Evolutionary conservation across 495 filamentous ascomycete genomes (phyloP).

Genomic region (Astrocystis sublimbata): DNA sequence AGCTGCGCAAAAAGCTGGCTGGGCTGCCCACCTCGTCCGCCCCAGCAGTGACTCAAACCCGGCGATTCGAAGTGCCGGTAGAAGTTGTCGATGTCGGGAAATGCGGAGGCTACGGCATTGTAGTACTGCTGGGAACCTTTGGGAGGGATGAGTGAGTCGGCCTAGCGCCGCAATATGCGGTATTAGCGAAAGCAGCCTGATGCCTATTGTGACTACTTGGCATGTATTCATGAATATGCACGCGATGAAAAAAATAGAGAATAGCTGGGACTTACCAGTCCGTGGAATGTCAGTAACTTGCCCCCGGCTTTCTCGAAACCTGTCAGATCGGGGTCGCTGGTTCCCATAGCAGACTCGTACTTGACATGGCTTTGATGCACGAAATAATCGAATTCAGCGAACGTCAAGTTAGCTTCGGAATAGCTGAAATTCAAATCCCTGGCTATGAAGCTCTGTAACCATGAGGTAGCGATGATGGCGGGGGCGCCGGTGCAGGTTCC

Average conservation of each 20-base stretch:
- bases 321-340: slow-evolving; percentile 45
- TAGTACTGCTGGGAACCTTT: slow-evolving; percentile 32
- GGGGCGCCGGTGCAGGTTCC: too few relatives aligned
- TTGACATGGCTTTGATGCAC: slow-evolving; percentile 25
- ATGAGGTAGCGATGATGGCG: too few relatives aligned
- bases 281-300: slow-evolving; percentile 51
- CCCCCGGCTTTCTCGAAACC: slow-evolving; percentile 39
- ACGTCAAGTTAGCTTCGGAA: too few relatives aligned
- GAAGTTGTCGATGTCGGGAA: slow-evolving; percentile 27
- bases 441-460: too few relatives aligned
- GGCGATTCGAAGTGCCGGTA: slow-evolving; percentile 37
- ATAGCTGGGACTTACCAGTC: slow-evolving; percentile 38
- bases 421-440: too few relatives aligned
- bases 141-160: slow-evolving; percentile 27
- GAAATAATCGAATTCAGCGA: slow-evolving; percentile 31
- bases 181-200: too few relatives aligned
- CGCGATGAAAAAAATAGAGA: too few relatives aligned
- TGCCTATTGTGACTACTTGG: too few relatives aligned
- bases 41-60: slow-evolving; percentile 37
- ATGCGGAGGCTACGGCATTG: slow-evolving; percentile 17
- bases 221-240: too few relatives aligned
- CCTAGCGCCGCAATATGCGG: neutral
- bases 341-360: slow-evolving; percentile 37
- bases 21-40: slow-evolving; percentile 27
- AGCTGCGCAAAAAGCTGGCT: slow-evolving; percentile 28